phyloP scores from a whole-genome alignment of 2,329 filamentous ascomycete species.

The Gnomoniopsis sp. region DNA sequence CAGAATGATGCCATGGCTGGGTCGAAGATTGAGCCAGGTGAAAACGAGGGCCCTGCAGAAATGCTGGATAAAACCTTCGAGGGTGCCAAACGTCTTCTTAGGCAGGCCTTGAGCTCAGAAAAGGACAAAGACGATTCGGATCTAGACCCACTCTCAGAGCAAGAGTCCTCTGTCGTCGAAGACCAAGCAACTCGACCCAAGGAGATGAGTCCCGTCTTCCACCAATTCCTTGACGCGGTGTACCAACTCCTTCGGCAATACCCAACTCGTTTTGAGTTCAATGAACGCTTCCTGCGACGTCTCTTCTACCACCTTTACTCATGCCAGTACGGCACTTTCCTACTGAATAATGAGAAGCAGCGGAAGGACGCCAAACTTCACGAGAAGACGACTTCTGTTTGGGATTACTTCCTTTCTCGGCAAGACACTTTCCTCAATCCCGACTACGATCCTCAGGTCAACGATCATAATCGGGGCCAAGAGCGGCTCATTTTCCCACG shows the following conservation, averaged over 20 bases:
- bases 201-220: constrained; percentile 93
- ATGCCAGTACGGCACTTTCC: constrained; percentile 94
- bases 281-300: constrained; percentile 85
- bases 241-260: constrained; percentile 87
- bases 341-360: constrained; percentile 93
- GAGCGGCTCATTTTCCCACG: constrained; percentile 83
- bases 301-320: constrained; percentile 92
- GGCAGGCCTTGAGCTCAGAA: constrained; percentile 65
- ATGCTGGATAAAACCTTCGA: constrained; percentile 82
- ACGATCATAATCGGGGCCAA: constrained; percentile 75
- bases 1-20: constrained; percentile 77
- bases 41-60: constrained; percentile 62
- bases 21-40: constrained; percentile 57
- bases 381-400: constrained; percentile 80
- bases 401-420: constrained; percentile 89
- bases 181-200: constrained; percentile 74
- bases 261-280: constrained; percentile 90
- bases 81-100: constrained; percentile 87
- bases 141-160: constrained; percentile 45
- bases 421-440: constrained; percentile 79
- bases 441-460: constrained; percentile 69
- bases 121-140: constrained; percentile 60
- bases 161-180: constrained; percentile 35
- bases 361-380: constrained; percentile 66
- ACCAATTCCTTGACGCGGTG: constrained; percentile 93